phyloP scores from a whole-genome alignment of 2,329 filamentous ascomycete species.

The Botrytis squamosa region DNA sequence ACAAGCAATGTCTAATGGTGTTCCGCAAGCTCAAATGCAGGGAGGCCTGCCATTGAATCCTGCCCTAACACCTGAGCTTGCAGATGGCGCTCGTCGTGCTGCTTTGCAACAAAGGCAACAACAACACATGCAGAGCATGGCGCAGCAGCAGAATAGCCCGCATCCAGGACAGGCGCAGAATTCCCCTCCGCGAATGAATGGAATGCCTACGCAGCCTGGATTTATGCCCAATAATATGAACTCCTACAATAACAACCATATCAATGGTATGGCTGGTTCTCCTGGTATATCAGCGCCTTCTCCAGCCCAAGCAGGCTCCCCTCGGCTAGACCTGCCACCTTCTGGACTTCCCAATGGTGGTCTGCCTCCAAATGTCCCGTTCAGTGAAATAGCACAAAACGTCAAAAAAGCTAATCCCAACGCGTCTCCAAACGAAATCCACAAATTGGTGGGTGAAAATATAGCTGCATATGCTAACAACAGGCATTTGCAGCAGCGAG shows the following conservation, averaged over 20 bases:
- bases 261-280: slow-evolving; percentile 49
- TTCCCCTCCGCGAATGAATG: slow-evolving; percentile 43
- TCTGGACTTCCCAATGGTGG: slow-evolving; percentile 19
- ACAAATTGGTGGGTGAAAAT: slow-evolving; percentile 40
- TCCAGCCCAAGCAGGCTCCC: slow-evolving; percentile 35
- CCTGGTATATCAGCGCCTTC: slow-evolving; percentile 31
- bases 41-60: slow-evolving; percentile 55
- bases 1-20: slow-evolving; percentile 53
- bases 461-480: slow-evolving; percentile 17
- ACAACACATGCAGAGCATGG: slow-evolving; percentile 28
- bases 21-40: slow-evolving; percentile 70
- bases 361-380: slow-evolving; percentile 8
- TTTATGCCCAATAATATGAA: slow-evolving; percentile 47
- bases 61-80: slow-evolving; percentile 53
- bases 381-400: slow-evolving; percentile 11
- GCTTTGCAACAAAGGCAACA: slow-evolving; percentile 42
- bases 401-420: slow-evolving; percentile 11
- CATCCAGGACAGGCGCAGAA: slow-evolving; percentile 37
- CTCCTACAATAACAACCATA: slow-evolving; percentile 48
- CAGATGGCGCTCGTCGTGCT: slow-evolving; percentile 65
- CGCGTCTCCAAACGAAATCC: slow-evolving; percentile 15
- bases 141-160: slow-evolving; percentile 34
- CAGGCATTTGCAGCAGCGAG: slow-evolving; percentile 37
- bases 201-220: slow-evolving; percentile 32
- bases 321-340: slow-evolving; percentile 33